phyloP scores from a whole-genome alignment of 176 grass and related monocot genomes.

The Cenchrus americanus region DNA sequence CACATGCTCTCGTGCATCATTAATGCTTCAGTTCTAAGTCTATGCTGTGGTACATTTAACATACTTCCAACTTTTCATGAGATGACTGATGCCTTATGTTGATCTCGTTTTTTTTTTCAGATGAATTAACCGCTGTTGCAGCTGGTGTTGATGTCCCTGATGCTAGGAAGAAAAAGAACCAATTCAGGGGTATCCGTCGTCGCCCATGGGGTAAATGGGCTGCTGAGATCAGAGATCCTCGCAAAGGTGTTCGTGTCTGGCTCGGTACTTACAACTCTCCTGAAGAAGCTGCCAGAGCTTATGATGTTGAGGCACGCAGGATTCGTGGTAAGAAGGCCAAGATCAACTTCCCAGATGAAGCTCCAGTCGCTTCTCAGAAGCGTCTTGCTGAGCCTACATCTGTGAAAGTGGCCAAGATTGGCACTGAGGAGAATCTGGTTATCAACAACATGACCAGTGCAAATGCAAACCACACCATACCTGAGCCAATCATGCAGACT shows the following conservation, averaged over 20 bases:
- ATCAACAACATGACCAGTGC: slow-evolving; percentile 34
- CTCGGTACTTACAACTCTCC: slow-evolving; percentile 92
- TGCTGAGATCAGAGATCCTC: slow-evolving; percentile 96
- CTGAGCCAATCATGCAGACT: slow-evolving; percentile 43
- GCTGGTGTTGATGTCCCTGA: slow-evolving; percentile 32
- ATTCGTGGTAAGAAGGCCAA: slow-evolving; percentile 98
- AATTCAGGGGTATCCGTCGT: slow-evolving; percentile 85
- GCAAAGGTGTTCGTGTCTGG: slow-evolving; percentile 93
- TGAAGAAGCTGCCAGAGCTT: slow-evolving; percentile 95
- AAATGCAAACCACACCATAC: slow-evolving; percentile 32
- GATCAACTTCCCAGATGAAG: slow-evolving; percentile 84
- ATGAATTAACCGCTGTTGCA: slow-evolving; percentile 37
- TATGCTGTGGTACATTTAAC: not conserved
- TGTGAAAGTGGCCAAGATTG: slow-evolving; percentile 24
- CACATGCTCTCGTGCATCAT: not conserved
- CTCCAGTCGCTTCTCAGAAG: slow-evolving; percentile 39
- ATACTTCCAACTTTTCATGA: not conserved
- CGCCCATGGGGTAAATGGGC: slow-evolving; percentile 99
- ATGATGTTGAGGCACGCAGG: slow-evolving; percentile 81
- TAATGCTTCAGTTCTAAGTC: too few relatives aligned
- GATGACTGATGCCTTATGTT: not conserved
- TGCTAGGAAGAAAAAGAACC: slow-evolving; percentile 79
- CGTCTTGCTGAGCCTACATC: not conserved
- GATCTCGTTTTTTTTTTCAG: too few relatives aligned
- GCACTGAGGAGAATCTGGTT: slow-evolving; percentile 36